Evolutionary conservation across 1,284 basidiomycete genomes (phyloP), one percentile per base, ranked within the genome.

Genomic region (Taiwanofungus camphoratus): DNA sequence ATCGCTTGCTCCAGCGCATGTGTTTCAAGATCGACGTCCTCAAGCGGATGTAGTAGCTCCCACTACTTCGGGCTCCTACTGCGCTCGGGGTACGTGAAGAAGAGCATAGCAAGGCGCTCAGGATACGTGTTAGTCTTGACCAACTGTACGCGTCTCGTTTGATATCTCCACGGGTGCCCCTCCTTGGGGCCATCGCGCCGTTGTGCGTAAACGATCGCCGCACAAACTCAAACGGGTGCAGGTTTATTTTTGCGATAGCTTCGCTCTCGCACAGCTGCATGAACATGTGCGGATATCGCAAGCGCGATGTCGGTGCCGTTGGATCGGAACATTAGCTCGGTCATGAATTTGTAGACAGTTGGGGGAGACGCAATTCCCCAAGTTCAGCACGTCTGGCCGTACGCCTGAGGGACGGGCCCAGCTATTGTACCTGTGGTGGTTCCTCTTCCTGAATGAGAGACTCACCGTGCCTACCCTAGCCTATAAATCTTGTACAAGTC

Each of bases 191-290:
- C 39, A 66, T 52, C 39, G 44, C 49, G 30, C 66, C 67, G 58
- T 68, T 67, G 55, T 68, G 66, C 59, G 65, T 66, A 53, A 69
- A 66, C 26, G 57, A 49, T 48, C 61, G 58, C 7, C 64, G 59
- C 6, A 66, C 66, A 42, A 67, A 66, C 8, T 52, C 47, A 54
- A 64, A 68, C n/a, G 66, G 67, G 51, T 68, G 66, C 51, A 55
- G 58, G 59, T 69, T 68, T 45, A 55, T 60, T 44, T 54, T 53
- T 20, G 58, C 56, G 49, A 65, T 59, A 27, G 58, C 57, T 27
- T 54, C 53, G 33, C 45, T 51, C 30, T 46, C 52, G 27, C 52
- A 54, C 9, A n/a, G 62, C 65, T 29, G 63, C 62, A 42, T 66
- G 60, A 45, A 68, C 61, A 52, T 67, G 66, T 9, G 62, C 64